phyloP scores from a whole-genome alignment of 2,329 filamentous ascomycete species.

The Fusarium goolgardi region DNA sequence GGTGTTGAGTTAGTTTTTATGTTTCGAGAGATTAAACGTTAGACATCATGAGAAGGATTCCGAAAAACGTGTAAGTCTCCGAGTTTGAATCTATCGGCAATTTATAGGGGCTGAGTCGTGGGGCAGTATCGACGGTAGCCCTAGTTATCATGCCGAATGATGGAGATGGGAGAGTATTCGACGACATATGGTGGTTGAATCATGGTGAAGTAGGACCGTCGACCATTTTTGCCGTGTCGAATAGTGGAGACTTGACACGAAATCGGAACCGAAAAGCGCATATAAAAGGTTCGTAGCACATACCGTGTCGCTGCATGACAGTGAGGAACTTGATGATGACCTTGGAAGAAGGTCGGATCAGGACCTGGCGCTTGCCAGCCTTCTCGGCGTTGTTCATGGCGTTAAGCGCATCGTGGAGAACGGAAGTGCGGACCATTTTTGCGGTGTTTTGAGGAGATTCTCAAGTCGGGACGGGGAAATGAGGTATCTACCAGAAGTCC shows the following conservation, averaged over 20 bases:
- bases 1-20: slow-evolving; percentile 67
- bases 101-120: slow-evolving; percentile 99
- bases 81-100: slow-evolving; percentile 91
- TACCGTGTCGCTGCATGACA: slow-evolving; percentile 99
- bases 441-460: slow-evolving; percentile 77
- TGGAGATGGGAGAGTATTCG: slow-evolving; percentile 10
- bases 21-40: slow-evolving; percentile 97
- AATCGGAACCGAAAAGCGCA: not conserved
- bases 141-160: slow-evolving; percentile 99
- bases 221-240: slow-evolving; percentile 4
- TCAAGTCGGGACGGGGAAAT: slow-evolving; percentile 74
- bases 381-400: slow-evolving; percentile 99
- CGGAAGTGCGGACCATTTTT: slow-evolving; percentile 99
- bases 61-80: slow-evolving; percentile 97
- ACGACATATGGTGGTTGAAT: slow-evolving; percentile 17
- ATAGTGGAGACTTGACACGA: not conserved
- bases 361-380: slow-evolving; percentile 98
- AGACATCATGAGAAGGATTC: slow-evolving; percentile 77
- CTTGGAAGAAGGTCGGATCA: slow-evolving; percentile 98
- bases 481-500: slow-evolving; percentile 69
- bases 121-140: slow-evolving; percentile 80
- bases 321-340: slow-evolving; percentile 99
- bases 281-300: slow-evolving; percentile 55
- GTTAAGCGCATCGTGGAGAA: slow-evolving; percentile 99
- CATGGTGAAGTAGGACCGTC: slow-evolving; percentile 11